Base-by-base conservation (phyloP, 257 asterid species). In the Solanum acaule region DNA sequence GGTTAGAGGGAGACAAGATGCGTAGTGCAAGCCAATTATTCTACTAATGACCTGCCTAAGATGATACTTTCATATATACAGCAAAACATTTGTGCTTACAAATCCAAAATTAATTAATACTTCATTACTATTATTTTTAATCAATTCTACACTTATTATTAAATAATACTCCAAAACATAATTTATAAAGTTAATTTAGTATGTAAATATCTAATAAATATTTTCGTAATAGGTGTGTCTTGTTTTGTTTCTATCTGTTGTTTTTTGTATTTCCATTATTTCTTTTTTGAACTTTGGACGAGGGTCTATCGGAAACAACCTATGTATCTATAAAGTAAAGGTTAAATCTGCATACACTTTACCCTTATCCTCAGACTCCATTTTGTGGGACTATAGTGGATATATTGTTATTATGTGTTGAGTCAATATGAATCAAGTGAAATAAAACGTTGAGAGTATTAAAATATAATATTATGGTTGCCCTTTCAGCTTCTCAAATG, bases 341-440 rank as follows among this genome's bases (percentile, higher is more conserved):
- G 12, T 52, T 14, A 49, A 49, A 15, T 49, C 8, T 49, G 2
- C 20, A 7, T 3, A n/a, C 33, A n/a, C 0, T 11, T 5, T n/a
- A 65, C 0, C 0, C 0, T 22, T 0, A 0, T 65, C 33, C 1
- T 63, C 6, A 63, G 0, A n/a, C 31, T 0, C 8, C 0, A n/a
- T 11, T 23, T 10, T 65, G 16, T 65, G 2, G 0, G 8, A 65
- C 7, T 65, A 65, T 65, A 65, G 0, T 65, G 6, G 0, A 0
- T 65, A 65, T n/a, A 25, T 65, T 65, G 1, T 11, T 63, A 0
- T 65, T 65, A 0, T 11, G 2, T n/a, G 18, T 63, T 0, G 14
- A 9, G 29, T 63, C 8, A 63, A 63, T n/a, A 65, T 12, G 83
- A 37, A 2, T 12, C 75, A 27, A 68, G 20, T 27, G 0, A 68